These are phyloP conservation scores for Atkinsonella hypoxylon DNA, from an alignment of 2,329 filamentous ascomycete genomes.

Conservation along the genomic window DNA sequence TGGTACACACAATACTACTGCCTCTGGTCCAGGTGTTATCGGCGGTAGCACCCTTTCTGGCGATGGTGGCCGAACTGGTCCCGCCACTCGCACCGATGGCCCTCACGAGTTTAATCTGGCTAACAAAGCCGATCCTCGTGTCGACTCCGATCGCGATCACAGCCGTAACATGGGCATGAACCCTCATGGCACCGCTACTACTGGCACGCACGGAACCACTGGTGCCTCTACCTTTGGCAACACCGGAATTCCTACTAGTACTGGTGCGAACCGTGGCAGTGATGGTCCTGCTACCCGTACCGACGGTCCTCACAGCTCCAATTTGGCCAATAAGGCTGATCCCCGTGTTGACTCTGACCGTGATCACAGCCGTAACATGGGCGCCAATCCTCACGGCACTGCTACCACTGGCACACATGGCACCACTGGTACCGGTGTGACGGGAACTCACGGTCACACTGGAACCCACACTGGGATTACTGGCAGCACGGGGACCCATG, in stretches of 20 bases:
- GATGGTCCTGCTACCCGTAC: slow-evolving; percentile 17
- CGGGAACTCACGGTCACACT: slow-evolving; percentile 9
- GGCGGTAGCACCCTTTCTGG: slow-evolving; percentile 7
- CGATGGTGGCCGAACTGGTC: slow-evolving; percentile 7
- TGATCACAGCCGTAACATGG: slow-evolving; percentile 25
- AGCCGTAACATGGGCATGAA: slow-evolving; percentile 22
- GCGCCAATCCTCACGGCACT: slow-evolving; percentile 20
- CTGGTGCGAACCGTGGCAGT: slow-evolving; percentile 8
- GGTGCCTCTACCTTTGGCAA: not conserved
- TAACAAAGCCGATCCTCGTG: slow-evolving; percentile 42
- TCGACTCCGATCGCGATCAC: slow-evolving; percentile 39
- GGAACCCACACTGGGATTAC: not conserved
- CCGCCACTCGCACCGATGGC: slow-evolving; percentile 24
- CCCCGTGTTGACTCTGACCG: slow-evolving; percentile 42
- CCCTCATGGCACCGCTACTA: slow-evolving; percentile 17
- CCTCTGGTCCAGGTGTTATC: not conserved
- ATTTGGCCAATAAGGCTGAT: slow-evolving; percentile 38
- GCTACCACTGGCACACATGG: slow-evolving; percentile 5
- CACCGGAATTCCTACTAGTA: not conserved
- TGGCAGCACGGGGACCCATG: slow-evolving; percentile 18
- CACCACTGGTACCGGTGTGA: slow-evolving; percentile 6
- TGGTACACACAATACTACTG: slow-evolving; percentile 8
- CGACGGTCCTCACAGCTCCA: slow-evolving; percentile 34
- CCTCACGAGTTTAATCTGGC: slow-evolving; percentile 33
- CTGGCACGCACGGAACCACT: slow-evolving; percentile 3